Conservation (phyloP, 352 stramenopile genomes). For the Aphanomyces cochlioides region DNA sequence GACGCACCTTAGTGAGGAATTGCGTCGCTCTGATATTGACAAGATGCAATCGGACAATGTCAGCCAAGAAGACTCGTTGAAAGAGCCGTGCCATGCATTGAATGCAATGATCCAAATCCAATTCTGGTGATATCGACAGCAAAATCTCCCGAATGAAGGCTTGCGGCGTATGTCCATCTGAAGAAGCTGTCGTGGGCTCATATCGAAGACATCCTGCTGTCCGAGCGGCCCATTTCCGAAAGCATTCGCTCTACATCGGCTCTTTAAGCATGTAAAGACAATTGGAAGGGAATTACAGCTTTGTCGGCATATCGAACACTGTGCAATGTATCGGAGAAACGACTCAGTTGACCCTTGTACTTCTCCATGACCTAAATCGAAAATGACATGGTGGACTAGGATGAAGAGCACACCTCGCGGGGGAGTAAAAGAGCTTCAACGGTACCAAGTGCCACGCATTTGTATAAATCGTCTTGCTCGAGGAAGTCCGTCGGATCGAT, state of each 20-base stretch:
- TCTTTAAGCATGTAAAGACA: not conserved
- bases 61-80: constrained; percentile 5
- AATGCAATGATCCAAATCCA: constrained; percentile 29
- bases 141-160: constrained; percentile 28
- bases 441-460: constrained; percentile 6
- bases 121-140: constrained; percentile 21
- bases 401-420: not conserved
- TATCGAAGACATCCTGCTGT: constrained; percentile 19
- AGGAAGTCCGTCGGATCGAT: constrained; percentile 23
- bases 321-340: constrained; percentile 9
- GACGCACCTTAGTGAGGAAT: constrained; percentile 20
- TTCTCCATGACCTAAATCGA: constrained; percentile 8
- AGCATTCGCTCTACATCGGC: constrained; percentile 22
- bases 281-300: constrained; percentile 3
- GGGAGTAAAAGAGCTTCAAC: constrained; percentile 17
- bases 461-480: not conserved
- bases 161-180: constrained; percentile 12
- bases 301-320: constrained; percentile 23
- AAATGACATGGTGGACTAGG: not conserved
- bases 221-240: constrained; percentile 18
- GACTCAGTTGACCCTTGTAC: constrained; percentile 8
- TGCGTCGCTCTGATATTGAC: constrained; percentile 1
- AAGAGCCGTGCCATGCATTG: constrained; percentile 29
- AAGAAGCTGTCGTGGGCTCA: not conserved
- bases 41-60: constrained; percentile 14